Evolutionary conservation across 495 filamentous ascomycete species (phyloP), one percentile per base, ranked within the genome.

Genomic region (Lindgomyces ingoldianus): DNA sequence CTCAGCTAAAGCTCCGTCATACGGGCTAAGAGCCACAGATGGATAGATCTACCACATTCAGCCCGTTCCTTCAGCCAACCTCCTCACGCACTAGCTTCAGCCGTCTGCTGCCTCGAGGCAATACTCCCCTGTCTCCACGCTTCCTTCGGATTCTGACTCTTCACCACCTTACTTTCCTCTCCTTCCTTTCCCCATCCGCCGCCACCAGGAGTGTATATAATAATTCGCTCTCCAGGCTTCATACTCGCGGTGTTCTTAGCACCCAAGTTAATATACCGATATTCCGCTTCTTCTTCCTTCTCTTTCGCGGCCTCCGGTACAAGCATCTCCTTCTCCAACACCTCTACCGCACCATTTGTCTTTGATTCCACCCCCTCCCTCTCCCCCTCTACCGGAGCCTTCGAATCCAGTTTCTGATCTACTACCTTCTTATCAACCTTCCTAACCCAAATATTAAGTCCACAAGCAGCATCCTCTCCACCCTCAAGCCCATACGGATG

Each of bases 201-300:
- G 19, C 88, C 88, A 39, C 88, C 88, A 3, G 88, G 88, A 14
- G 88, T 90, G 51, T 74, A 77, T 24, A 89, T 81, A 59, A 98
- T 88, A 65, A 98, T 91, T 9, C 92, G 82, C 74, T 98, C 94
- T 22, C 94, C 93, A 0, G 85, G 79, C 68, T 87, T 80, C 85
- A 97, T 95, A 10, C 83, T 81, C 24, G 93, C 92, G 16, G 91
- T 96, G 73, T 97, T 97, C 82, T 98, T 98, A 9, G 87, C 92
- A 0, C 93, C 94, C 47, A 97, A 74, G 71, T 93, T 96, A 65
- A 98, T 89, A 27, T 77, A 78, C 44, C 90, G 78, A 70, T 88
- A 85, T 67, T 88, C 87, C 61, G 84, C 81, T 42, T 72, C 71
- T 19, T 73, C 74, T 4, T 70, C 72, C 27, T 71, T 66, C 47